These are phyloP conservation scores for Daldinia concentrica DNA, from an alignment of 495 filamentous ascomycete genomes.

Conservation along the genomic window DNA sequence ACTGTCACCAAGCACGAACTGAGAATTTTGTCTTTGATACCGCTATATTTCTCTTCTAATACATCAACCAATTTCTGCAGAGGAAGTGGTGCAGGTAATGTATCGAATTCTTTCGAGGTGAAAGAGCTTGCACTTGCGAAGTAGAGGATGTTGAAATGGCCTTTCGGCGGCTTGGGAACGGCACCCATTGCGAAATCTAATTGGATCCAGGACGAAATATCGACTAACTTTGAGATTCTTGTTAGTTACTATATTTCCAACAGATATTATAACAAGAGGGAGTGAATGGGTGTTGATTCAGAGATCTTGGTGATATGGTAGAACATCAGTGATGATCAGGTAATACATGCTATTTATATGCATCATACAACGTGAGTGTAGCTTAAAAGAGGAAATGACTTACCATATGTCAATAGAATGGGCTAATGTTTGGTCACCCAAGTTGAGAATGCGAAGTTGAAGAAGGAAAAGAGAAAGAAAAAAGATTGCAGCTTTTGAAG, in stretches of 20 bases:
- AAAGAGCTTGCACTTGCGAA: conserved; percentile 82
- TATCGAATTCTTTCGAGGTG: conserved; percentile 76
- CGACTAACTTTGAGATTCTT: conserved; percentile 10
- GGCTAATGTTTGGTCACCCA: not conserved
- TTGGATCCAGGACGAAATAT: not conserved
- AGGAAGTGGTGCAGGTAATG: conserved; percentile 75
- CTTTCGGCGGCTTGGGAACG: conserved; percentile 55
- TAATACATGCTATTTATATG: conserved; percentile 74
- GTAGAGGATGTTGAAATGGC: conserved; percentile 84
- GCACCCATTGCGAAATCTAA: conserved; percentile 38
- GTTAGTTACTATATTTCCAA: conserved; percentile 36
- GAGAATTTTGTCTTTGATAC: conserved; percentile 79
- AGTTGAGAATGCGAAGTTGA: conserved; percentile 1
- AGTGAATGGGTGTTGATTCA: conserved; percentile 52
- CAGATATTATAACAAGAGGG: conserved; percentile 27
- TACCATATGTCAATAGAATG: conserved; percentile 22
- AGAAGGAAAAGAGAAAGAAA: not conserved
- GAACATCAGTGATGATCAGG: conserved; percentile 63
- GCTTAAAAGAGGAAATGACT: conserved; percentile 16
- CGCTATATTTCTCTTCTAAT: conserved; percentile 82
- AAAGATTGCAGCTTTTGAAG: conserved; percentile 7
- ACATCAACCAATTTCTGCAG: conserved; percentile 69
- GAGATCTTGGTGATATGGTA: conserved; percentile 69
- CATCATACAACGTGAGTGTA: conserved; percentile 52
- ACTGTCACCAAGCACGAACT: conserved; percentile 82